Conservation (phyloP, 176 grass and related monocot species). For the Eleusine indica region DNA sequence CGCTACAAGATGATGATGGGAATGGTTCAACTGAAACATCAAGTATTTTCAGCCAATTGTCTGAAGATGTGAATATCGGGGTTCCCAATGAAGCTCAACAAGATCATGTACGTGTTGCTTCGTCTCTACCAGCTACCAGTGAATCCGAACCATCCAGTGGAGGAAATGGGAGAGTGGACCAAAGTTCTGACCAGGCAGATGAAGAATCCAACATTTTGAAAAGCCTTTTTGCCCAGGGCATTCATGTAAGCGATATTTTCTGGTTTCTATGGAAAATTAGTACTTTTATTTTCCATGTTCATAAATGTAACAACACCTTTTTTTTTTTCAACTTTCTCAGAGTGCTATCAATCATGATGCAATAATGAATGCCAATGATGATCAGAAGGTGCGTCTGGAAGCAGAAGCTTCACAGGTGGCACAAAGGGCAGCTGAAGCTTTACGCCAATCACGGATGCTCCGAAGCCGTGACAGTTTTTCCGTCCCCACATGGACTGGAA, state of each 20-base stretch:
- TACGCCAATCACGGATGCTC: slow-evolving; percentile 72
- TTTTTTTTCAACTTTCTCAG: slow-evolving; percentile 41
- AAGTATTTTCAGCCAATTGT: slow-evolving; percentile 76
- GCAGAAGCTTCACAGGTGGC: slow-evolving; percentile 81
- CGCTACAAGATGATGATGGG: slow-evolving; percentile 56
- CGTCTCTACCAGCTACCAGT: slow-evolving; percentile 5
- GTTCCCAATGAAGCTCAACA: slow-evolving; percentile 37
- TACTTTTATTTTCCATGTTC: background rate
- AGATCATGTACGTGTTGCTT: slow-evolving; percentile 25
- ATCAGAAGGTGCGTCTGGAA: slow-evolving; percentile 75
- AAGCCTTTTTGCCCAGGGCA: slow-evolving; percentile 78
- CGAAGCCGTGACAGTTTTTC: slow-evolving; percentile 76
- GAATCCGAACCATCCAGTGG: slow-evolving; percentile 34
- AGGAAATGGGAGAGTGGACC: slow-evolving; percentile 42
- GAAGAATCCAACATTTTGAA: slow-evolving; percentile 76
- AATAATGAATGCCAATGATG: slow-evolving; percentile 82
- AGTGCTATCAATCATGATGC: slow-evolving; percentile 94
- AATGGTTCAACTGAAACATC: slow-evolving; percentile 77
- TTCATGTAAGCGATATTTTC: slow-evolving; percentile 68
- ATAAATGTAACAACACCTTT: background rate
- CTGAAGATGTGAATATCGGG: slow-evolving; percentile 68
- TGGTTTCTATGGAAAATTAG: background rate
- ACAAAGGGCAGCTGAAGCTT: slow-evolving; percentile 80
- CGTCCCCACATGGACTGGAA: slow-evolving; percentile 89
- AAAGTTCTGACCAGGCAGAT: slow-evolving; percentile 39